Percentiles rank a stretch among this genome's conserved stretches.
Evolutionary conservation across 768 basidiomycete species (phyloP).

Genomic region (Tulasnella sp.): DNA sequence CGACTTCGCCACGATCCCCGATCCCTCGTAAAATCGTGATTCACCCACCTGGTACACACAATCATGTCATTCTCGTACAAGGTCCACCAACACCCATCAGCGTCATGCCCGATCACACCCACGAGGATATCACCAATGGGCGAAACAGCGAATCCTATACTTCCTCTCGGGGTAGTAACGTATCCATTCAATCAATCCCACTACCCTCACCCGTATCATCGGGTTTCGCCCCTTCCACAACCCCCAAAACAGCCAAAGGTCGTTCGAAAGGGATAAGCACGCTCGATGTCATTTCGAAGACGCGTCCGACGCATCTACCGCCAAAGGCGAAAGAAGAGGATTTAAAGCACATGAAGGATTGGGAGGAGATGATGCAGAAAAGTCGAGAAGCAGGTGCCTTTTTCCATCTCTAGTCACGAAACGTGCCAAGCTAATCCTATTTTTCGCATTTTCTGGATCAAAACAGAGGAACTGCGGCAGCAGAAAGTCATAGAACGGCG

Average conservation of each 20-base stretch:
- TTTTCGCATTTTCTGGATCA: neutral
- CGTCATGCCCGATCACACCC: neutral
- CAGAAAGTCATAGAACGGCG: conserved; percentile 54
- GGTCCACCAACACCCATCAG: neutral
- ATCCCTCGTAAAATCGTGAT: conserved; percentile 1
- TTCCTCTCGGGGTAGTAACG: neutral
- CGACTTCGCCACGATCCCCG: neutral
- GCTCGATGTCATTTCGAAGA: conserved; percentile 58
- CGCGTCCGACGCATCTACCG: conserved; percentile 74
- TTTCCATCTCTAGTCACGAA: neutral
- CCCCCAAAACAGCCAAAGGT: neutral
- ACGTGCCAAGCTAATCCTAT: conserved; percentile 1
- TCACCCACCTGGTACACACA: neutral
- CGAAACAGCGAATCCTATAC: neutral
- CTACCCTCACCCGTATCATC: neutral
- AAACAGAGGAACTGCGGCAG: conserved; percentile 57
- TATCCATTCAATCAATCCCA: neutral
- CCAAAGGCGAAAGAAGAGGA: conserved; percentile 74
- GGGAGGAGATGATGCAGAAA: conserved; percentile 80
- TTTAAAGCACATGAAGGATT: conserved; percentile 70
- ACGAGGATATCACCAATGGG: neutral
- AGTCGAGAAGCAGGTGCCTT: conserved; percentile 60
- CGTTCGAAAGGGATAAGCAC: conserved; percentile 10
- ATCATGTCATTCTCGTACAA: conserved; percentile 9
- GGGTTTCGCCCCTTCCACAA: neutral